Evolutionary conservation across 2,329 filamentous ascomycete species (phyloP).

Genomic region (Achaetomium macrosporum): DNA sequence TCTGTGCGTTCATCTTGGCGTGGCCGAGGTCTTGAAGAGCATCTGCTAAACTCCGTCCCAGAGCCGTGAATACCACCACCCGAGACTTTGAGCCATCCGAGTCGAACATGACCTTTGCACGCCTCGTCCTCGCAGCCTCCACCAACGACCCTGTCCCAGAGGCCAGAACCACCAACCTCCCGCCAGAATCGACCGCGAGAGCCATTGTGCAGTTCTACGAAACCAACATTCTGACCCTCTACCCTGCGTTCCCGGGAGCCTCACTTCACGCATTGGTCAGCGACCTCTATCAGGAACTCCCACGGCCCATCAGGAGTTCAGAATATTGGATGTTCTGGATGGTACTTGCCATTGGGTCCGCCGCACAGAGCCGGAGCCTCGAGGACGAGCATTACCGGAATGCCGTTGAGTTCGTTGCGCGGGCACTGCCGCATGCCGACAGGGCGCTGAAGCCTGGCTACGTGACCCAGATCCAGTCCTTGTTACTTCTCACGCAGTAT

Average conservation of each 20-base stretch:
- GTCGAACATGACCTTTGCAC: slow-evolving; percentile 86
- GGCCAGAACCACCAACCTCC: slow-evolving; percentile 56
- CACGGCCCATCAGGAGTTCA: slow-evolving; percentile 55
- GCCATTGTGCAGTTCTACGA: slow-evolving; percentile 77
- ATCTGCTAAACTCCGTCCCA: slow-evolving; percentile 14
- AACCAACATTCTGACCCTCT: slow-evolving; percentile 69
- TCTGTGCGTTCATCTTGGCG: slow-evolving; percentile 49
- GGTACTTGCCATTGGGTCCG: slow-evolving; percentile 78
- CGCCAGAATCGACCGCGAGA: slow-evolving; percentile 62
- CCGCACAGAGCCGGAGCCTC: slow-evolving; percentile 63
- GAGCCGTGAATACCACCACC: slow-evolving; percentile 89
- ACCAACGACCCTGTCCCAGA: slow-evolving; percentile 66
- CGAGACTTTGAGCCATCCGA: slow-evolving; percentile 88
- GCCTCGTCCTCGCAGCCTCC: slow-evolving; percentile 77
- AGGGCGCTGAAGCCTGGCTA: slow-evolving; percentile 80
- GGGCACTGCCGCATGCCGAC: slow-evolving; percentile 72
- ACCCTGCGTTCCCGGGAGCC: slow-evolving; percentile 79
- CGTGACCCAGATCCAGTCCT: slow-evolving; percentile 76
- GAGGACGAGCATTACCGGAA: slow-evolving; percentile 58
- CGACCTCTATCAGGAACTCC: slow-evolving; percentile 68
- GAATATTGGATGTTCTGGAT: slow-evolving; percentile 86
- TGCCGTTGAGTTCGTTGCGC: slow-evolving; percentile 51
- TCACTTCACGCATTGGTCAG: slow-evolving; percentile 72
- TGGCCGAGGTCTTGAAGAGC: neutral
- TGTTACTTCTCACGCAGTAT: slow-evolving; percentile 82